Evolutionary conservation across 2,329 filamentous ascomycete species (phyloP).

Genomic region (Stagonosporopsis chrysanthemi): DNA sequence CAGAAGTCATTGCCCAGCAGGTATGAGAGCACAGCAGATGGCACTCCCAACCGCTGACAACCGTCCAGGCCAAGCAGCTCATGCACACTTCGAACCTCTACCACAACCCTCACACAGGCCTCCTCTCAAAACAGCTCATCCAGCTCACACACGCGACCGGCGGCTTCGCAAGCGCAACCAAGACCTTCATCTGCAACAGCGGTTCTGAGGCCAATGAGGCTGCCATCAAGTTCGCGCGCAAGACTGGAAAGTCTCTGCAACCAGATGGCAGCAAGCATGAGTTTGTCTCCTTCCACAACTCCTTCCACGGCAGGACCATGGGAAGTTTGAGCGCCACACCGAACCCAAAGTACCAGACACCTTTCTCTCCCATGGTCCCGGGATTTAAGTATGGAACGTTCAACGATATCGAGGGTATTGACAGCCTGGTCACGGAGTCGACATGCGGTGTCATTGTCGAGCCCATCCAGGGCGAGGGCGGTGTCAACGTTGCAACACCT

Average conservation of each 20-base stretch:
- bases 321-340: slow-evolving; percentile 93
- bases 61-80: slow-evolving; percentile 66
- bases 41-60: slow-evolving; percentile 19
- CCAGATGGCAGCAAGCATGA: slow-evolving; percentile 77
- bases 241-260: slow-evolving; percentile 80
- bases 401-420: slow-evolving; percentile 79
- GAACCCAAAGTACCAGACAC: slow-evolving; percentile 96
- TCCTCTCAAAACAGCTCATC: slow-evolving; percentile 84
- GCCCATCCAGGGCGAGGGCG: slow-evolving; percentile 96
- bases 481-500: slow-evolving; percentile 81
- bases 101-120: slow-evolving; percentile 94
- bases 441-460: slow-evolving; percentile 96
- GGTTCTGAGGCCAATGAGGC: slow-evolving; percentile 98
- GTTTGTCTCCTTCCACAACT: slow-evolving; percentile 87
- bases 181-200: slow-evolving; percentile 94
- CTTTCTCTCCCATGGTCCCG: slow-evolving; percentile 93
- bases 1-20: slow-evolving; percentile 78
- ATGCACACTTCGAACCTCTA: slow-evolving; percentile 96
- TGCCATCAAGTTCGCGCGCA: slow-evolving; percentile 94
- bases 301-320: slow-evolving; percentile 97
- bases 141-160: slow-evolving; percentile 80
- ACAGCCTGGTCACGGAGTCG: slow-evolving; percentile 77
- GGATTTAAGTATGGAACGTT: slow-evolving; percentile 87
- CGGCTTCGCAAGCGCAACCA: slow-evolving; percentile 79
- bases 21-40: slow-evolving; percentile 51